Base-by-base conservation (phyloP, 2,329 filamentous ascomycete species). In the Neofusicoccum laricinum region DNA sequence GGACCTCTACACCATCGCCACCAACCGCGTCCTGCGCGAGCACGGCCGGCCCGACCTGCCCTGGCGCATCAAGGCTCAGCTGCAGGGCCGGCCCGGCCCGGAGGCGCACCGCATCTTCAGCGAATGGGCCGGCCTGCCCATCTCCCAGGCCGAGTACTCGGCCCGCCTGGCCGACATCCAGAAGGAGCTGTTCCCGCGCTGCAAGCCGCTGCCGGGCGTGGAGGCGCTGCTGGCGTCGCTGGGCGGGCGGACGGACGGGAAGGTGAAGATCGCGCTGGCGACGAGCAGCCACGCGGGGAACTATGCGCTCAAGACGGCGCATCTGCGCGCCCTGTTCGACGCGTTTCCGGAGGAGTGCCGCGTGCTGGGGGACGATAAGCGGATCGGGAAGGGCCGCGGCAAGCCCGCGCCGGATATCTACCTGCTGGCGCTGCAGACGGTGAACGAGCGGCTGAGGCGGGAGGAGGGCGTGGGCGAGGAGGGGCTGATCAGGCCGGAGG, bases 331-430 rank as follows among this genome's bases (percentile, higher is more conserved):
- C 19, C 65, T 88, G 1, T 88, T 89, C 69, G 68, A 71, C 1
- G 72, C 77, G 1, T 96, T 97, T 72, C 85, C 88, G 36, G 74
- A 81, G 1, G 78, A 88, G n/a, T 87, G 91, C 65, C 86, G 88
- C 51, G 89, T 99, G 0, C 80, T 96, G 0, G 95, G 95, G 11
- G 95, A 99, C 73, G 94, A 99, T 75, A 73, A 81, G 6, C 85
- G 95, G 58, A 91, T 99, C 69, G 81, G 85, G 0, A 78, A 84
- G 3, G 94, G 94, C 0, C 82, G 92, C n/a, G 95, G 95, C 12
- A 99, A 99, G 79, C 95, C 95, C 0, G 85, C 94, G 36, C 95
- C 94, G 0, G 94, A 99, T 78, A 99, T 99, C 69, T 98, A 96
- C 77, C 80, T 96, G 8, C 82, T 98, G 0, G 94, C 95, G 0